These are phyloP conservation scores for Trichomonas vaginalis DNA, from an alignment of 208 protist genomes.

Conservation along the genomic window DNA sequence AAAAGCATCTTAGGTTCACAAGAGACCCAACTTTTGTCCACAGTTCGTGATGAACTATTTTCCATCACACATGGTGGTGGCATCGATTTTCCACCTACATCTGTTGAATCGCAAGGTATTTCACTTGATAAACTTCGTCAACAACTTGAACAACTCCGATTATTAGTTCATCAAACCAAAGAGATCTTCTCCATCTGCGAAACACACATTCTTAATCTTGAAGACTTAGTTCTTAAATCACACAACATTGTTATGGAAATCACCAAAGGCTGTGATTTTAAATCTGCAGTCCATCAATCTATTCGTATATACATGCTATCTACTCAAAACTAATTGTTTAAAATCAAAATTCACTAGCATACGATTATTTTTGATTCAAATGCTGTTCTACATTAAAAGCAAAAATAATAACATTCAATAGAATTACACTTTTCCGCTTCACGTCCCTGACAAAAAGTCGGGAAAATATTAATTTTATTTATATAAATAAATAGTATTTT, in stretches of 20 bases:
- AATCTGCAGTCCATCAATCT: background rate
- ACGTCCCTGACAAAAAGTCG: no score
- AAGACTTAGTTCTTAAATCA: background rate
- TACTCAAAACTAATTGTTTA: no score
- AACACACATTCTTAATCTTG: background rate
- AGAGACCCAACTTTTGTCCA: background rate
- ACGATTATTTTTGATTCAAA: no score
- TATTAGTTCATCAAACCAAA: background rate
- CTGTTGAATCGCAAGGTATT: background rate
- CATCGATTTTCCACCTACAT: background rate
- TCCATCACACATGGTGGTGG: background rate
- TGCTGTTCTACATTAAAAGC: no score
- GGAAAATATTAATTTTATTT: no score
- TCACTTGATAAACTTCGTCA: background rate
- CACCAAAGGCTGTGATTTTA: background rate
- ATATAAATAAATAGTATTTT: no score
- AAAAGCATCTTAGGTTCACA: background rate
- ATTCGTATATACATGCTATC: no score
- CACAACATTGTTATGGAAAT: background rate
- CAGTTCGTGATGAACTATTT: background rate
- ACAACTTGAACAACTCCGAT: background rate
- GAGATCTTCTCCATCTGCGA: background rate
- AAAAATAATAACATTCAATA: no score
- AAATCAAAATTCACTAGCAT: no score
- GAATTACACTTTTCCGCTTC: no score